Base-by-base conservation (phyloP, 441 rosid genomes). In the Pelargonium citronellum region DNA sequence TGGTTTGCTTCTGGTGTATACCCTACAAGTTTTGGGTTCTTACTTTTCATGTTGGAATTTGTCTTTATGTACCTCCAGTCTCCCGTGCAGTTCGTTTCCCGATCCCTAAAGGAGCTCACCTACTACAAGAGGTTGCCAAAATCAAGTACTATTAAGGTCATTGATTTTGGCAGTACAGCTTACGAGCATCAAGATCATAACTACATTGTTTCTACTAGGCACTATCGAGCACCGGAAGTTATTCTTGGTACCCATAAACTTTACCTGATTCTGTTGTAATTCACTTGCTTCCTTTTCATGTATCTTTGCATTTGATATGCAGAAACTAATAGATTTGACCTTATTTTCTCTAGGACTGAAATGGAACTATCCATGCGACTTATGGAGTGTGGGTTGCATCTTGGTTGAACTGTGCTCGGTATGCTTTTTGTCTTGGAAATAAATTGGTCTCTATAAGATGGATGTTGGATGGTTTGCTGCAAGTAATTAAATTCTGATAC, bases 201-300 rank as follows among this genome's bases (percentile, higher is more conserved):
- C n/a, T 49, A 89, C 74, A 82, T 89, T 77, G 92, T 91, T 17
- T 91, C 97, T 8, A 89, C 97, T 0, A 78, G 97, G 2, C 97
- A 91, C 75, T 91, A 91, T 70, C 87, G 97, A 39, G 97, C 97
- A 2, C 97, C 96, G 0, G 97, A 91, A 79, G 97, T 91, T 55
- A 89, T 91, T 69, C 86, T 91, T 66, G 97, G 97, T 88, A 79
- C 1, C 39, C 39, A 4, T 13, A 49, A 49, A 13, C 57, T 12
- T 49, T 49, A 11, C 57, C n/a, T 49, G 57, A n/a, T 49, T 49
- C 15, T 49, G 17, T 49, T 49, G 57, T 13, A 49, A 49, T 49
- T 49, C n/a, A 11, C 13, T 49, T 7, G n/a, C n/a, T 49, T 49
- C 57, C 57, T 49, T 49, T 49, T 49, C 57, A 24, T n/a, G 7